Evolutionary conservation across 108 stramenopile species (phyloP).

Genomic region (Schizochytrium sp.): DNA sequence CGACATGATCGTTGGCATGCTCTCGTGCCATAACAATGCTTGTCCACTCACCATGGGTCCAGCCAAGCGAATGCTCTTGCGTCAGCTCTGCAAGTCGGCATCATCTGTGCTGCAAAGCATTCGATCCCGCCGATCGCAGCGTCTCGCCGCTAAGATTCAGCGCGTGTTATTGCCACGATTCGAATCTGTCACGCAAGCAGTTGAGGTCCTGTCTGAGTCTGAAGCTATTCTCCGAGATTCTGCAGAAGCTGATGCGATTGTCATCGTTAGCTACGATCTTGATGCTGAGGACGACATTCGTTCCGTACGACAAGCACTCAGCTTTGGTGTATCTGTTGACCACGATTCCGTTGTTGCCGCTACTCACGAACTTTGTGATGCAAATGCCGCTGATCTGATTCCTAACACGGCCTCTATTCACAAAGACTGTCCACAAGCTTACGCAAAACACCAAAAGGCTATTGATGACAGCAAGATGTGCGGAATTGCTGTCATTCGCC

Average conservation of each 20-base stretch:
- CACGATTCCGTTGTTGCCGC: not conserved
- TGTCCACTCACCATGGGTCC: conserved; percentile 18
- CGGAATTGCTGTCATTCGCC: conserved; percentile 13
- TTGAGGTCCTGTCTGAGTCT: conserved; percentile 9
- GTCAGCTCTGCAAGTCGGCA: conserved; percentile 26
- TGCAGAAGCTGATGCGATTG: conserved; percentile 36
- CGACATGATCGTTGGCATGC: conserved; percentile 20
- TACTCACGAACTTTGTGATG: conserved; percentile 20
- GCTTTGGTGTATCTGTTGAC: conserved; percentile 5
- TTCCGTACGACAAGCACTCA: not conserved
- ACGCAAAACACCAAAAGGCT: not conserved
- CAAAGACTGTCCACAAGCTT: not conserved
- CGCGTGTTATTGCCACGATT: conserved; percentile 18
- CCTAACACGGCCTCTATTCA: conserved; percentile 17
- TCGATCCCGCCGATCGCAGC: not conserved
- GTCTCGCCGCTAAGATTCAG: conserved; percentile 36
- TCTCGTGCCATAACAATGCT: conserved; percentile 42
- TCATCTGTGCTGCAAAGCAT: not conserved
- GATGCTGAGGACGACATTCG: conserved; percentile 7
- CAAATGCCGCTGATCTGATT: not conserved
- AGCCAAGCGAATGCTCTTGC: conserved; percentile 39
- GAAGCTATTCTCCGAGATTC: not conserved
- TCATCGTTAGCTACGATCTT: conserved; percentile 33
- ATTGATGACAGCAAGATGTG: not conserved
- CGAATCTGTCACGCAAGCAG: not conserved